These are phyloP conservation scores for Clitoria ternatea DNA, from an alignment of 306 rosid species.

Conservation along the genomic window DNA sequence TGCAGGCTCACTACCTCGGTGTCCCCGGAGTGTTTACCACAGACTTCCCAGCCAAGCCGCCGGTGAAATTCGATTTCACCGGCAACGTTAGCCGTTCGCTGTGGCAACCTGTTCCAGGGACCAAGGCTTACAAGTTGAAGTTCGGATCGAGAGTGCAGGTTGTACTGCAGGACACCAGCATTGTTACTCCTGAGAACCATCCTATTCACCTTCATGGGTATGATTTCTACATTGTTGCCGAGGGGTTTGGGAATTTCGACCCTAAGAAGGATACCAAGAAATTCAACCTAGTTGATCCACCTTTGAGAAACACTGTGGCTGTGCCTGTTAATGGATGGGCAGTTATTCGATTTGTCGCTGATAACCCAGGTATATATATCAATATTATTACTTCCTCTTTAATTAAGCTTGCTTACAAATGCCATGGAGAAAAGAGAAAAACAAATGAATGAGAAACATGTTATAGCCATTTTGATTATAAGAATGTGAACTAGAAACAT, in stretches of 20 bases:
- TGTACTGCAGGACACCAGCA: slow-evolving; percentile 80
- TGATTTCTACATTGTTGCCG: slow-evolving; percentile 78
- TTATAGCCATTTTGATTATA: too few species aligned
- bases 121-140: slow-evolving; percentile 56
- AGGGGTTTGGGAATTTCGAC: slow-evolving; percentile 86
- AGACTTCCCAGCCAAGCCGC: slow-evolving; percentile 77
- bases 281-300: slow-evolving; percentile 92
- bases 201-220: slow-evolving; percentile 92
- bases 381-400: not conserved
- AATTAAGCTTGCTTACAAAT: too few species aligned
- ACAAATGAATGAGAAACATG: too few species aligned
- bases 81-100: slow-evolving; percentile 82
- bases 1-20: slow-evolving; percentile 66
- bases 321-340: slow-evolving; percentile 94
- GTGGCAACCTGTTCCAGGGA: slow-evolving; percentile 69
- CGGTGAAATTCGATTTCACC: slow-evolving; percentile 62
- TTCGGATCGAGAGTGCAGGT: slow-evolving; percentile 75
- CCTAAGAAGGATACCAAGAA: slow-evolving; percentile 50
- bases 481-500: too few species aligned
- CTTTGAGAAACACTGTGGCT: slow-evolving; percentile 74
- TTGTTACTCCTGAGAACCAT: slow-evolving; percentile 76
- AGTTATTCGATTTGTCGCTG: slow-evolving; percentile 87
- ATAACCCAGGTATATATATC: slow-evolving; percentile 65
- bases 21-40: slow-evolving; percentile 64
- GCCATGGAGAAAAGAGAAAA: too few species aligned